phyloP scores from a whole-genome alignment of 2,329 filamentous ascomycete species.

The Lachnum nothofagi region DNA sequence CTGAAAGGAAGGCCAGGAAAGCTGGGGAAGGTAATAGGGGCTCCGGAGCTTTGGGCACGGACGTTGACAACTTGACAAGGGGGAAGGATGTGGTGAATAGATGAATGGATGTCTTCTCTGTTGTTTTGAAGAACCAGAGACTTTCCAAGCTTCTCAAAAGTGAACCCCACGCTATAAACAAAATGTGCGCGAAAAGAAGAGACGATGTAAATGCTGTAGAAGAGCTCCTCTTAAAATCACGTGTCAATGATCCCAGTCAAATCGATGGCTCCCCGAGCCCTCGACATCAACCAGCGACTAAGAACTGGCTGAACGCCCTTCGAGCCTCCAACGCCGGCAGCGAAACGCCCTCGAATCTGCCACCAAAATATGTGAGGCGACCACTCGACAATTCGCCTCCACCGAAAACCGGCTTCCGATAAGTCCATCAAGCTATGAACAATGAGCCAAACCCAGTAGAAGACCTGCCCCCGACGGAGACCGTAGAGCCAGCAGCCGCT shows the following conservation, averaged over 20 bases:
- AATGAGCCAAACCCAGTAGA: constrained; percentile 44
- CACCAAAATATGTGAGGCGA: constrained; percentile 22
- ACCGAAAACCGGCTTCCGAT: constrained; percentile 26
- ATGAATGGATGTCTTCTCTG: not conserved
- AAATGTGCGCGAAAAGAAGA: too few species aligned
- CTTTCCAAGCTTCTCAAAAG: too few species aligned
- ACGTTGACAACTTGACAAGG: too few species aligned
- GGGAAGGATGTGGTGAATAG: too few species aligned
- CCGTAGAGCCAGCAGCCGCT: constrained; percentile 4
- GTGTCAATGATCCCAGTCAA: not conserved
- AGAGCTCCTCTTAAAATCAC: not conserved
- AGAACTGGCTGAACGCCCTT: too few species aligned
- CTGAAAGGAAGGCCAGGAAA: not conserved
- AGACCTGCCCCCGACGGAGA: constrained; percentile 26
- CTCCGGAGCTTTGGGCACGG: not conserved
- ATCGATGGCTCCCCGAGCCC: too few species aligned
- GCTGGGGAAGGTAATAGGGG: not conserved
- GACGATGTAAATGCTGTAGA: too few species aligned
- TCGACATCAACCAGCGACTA: not conserved
- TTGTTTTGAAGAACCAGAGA: too few species aligned
- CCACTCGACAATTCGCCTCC: constrained; percentile 5
- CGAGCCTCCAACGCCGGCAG: not conserved
- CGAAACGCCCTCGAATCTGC: not conserved
- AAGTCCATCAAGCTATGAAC: constrained; percentile 43
- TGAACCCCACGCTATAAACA: too few species aligned